Percentiles rank a stretch among this genome's conserved stretches.
These are phyloP conservation scores for Austroboletus niveus DNA, from an alignment of 1,284 basidiomycete genomes.

Conservation along the genomic window DNA sequence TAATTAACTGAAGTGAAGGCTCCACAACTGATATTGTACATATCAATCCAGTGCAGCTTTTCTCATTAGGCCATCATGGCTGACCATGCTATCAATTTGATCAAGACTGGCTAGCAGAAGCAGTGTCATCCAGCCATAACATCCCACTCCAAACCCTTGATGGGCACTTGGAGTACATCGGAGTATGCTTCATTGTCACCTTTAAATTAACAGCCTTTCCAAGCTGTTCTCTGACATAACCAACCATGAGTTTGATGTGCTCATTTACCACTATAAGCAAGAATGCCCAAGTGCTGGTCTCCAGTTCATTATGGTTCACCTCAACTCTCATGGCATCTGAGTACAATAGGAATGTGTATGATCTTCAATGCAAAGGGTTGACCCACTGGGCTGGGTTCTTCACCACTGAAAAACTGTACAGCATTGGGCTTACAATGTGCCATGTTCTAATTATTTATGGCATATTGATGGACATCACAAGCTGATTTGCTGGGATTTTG, in stretches of 20 bases:
- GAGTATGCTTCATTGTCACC: background rate
- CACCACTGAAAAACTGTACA: conserved; percentile 19
- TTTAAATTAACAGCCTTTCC: background rate
- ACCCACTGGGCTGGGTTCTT: conserved; percentile 20
- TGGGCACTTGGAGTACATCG: background rate
- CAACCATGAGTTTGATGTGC: background rate
- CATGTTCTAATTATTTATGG: conserved; percentile 30
- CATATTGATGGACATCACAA: conserved; percentile 52
- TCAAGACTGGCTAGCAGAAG: background rate
- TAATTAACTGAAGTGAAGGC: no score
- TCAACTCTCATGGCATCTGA: background rate
- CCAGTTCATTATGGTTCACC: background rate
- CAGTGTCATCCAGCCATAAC: background rate
- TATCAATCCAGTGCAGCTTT: no score
- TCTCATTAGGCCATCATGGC: no score
- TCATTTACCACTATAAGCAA: conserved; percentile 1
- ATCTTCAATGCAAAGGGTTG: conserved; percentile 4
- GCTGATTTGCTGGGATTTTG: conserved; percentile 47
- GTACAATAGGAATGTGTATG: background rate
- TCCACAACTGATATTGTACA: no score
- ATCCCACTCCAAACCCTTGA: background rate
- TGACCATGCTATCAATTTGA: background rate
- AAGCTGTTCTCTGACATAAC: background rate
- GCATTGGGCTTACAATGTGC: background rate
- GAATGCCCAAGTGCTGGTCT: conserved; percentile 2